Evolutionary conservation across 2,329 filamentous ascomycete species (phyloP).

Genomic region (Byssothecium circinans): DNA sequence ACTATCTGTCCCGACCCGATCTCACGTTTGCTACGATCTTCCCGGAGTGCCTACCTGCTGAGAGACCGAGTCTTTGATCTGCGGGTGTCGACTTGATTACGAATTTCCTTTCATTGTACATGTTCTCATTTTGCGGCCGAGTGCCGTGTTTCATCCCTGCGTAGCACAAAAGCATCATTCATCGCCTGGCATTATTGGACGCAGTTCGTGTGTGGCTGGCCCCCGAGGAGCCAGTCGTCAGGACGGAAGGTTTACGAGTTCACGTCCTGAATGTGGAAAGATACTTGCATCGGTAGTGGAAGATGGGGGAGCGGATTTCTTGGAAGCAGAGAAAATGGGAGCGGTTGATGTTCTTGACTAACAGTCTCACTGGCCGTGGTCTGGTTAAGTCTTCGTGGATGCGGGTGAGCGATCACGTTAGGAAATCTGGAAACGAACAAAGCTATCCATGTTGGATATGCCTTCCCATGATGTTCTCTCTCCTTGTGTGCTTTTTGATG

Average conservation of each 20-base stretch:
- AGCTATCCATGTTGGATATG: slow-evolving; percentile 7
- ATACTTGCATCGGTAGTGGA: slow-evolving; percentile 36
- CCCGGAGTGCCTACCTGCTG: slow-evolving; percentile 26
- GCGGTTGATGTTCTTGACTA: slow-evolving; percentile 27
- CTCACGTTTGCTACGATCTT: slow-evolving; percentile 25
- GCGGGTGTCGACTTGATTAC: slow-evolving; percentile 39
- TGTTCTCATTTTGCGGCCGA: slow-evolving; percentile 44
- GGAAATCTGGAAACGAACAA: slow-evolving; percentile 7
- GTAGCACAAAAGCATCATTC: slow-evolving; percentile 40
- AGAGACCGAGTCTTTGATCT: slow-evolving; percentile 31
- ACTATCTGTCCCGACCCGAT: slow-evolving; percentile 35
- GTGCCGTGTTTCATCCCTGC: slow-evolving; percentile 42
- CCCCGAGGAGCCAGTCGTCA: slow-evolving; percentile 24
- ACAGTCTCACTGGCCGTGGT: neutral
- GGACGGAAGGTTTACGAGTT: slow-evolving; percentile 37
- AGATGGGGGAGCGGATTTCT: slow-evolving; percentile 36
- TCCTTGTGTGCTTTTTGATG: neutral
- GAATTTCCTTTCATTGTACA: slow-evolving; percentile 44
- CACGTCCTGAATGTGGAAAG: slow-evolving; percentile 39
- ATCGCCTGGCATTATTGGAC: slow-evolving; percentile 42
- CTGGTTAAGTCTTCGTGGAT: slow-evolving; percentile 2
- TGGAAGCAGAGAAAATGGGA: slow-evolving; percentile 35
- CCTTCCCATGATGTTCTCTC: neutral
- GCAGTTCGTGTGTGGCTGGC: slow-evolving; percentile 39
- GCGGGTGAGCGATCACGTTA: slow-evolving; percentile 7